Evolutionary conservation across 1,284 basidiomycete genomes (phyloP).

Genomic region (Porphyrellus sp.): DNA sequence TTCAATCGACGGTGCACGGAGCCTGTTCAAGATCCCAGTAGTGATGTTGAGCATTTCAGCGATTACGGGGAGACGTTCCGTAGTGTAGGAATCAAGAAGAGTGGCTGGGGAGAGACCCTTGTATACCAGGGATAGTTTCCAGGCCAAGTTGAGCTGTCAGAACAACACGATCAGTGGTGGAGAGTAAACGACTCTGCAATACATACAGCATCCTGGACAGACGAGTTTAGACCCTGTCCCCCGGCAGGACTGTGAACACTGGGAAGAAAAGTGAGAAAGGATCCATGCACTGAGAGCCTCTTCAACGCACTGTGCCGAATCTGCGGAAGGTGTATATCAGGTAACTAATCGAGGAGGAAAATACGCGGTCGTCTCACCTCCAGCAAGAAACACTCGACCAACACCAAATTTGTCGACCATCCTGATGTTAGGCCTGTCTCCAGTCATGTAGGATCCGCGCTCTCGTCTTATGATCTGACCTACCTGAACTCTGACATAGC

Average conservation of each 20-base stretch:
- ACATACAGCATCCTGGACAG: slow-evolving; percentile 40
- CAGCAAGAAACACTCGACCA: slow-evolving; percentile 36
- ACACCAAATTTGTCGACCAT: slow-evolving; percentile 32
- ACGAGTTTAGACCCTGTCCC: slow-evolving; percentile 44
- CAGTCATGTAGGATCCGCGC: neutral
- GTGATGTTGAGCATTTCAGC: slow-evolving; percentile 37
- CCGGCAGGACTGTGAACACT: slow-evolving; percentile 47
- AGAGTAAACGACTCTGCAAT: neutral
- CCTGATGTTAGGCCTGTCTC: slow-evolving; percentile 32
- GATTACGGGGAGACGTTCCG: slow-evolving; percentile 41
- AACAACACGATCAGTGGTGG: neutral
- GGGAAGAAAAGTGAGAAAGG: neutral
- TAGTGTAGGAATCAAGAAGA: slow-evolving; percentile 37
- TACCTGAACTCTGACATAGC: slow-evolving; percentile 27
- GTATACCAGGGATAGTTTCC: slow-evolving; percentile 42
- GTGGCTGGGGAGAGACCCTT: slow-evolving; percentile 32
- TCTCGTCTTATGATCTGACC: neutral
- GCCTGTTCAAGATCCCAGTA: slow-evolving; percentile 8
- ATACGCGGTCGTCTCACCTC: slow-evolving; percentile 27
- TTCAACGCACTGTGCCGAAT: neutral
- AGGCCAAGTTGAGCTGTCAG: slow-evolving; percentile 39
- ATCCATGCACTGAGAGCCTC: neutral
- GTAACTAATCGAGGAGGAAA: neutral
- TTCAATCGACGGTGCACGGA: neutral
- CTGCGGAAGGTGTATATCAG: neutral